Conservation (phyloP, 371 early-diverging fungal genomes). For the Mortierella sp. region DNA sequence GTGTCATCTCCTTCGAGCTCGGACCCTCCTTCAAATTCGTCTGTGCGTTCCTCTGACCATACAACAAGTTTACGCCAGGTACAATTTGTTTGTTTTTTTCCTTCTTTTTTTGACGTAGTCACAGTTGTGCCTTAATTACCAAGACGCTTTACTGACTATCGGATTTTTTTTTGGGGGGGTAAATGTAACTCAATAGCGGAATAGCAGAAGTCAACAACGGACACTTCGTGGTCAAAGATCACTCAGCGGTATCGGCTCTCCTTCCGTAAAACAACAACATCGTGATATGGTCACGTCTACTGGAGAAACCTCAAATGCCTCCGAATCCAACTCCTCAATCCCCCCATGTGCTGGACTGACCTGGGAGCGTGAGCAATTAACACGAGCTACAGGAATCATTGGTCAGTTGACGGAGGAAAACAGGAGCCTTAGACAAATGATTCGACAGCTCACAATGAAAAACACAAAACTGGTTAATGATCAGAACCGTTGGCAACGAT, state of each 20-base stretch:
- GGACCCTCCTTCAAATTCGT: constrained; percentile 9
- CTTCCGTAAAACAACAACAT: neutral
- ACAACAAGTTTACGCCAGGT: constrained; percentile 12
- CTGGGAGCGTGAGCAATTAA: constrained; percentile 51
- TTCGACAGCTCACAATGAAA: constrained; percentile 39
- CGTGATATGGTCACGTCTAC: neutral
- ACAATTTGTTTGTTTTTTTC: neutral
- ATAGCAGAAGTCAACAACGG: neutral
- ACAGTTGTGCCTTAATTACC: neutral
- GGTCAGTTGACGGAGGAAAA: constrained; percentile 60
- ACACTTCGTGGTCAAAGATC: constrained; percentile 5
- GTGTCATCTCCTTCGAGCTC: constrained; percentile 15
- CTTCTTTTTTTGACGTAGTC: neutral
- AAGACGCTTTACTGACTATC: neutral
- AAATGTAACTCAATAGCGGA: neutral
- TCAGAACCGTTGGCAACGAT: constrained; percentile 42
- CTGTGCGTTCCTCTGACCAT: constrained; percentile 7
- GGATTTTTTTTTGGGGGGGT: neutral
- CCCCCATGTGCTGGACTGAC: constrained; percentile 46
- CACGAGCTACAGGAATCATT: constrained; percentile 54
- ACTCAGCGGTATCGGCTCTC: neutral
- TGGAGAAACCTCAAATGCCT: neutral
- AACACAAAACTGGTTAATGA: constrained; percentile 46
- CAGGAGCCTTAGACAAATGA: constrained; percentile 50
- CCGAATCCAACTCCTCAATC: constrained; percentile 2